Conservation (phyloP, 805 yeast species). For the Sugiyamaella marilandica region DNA sequence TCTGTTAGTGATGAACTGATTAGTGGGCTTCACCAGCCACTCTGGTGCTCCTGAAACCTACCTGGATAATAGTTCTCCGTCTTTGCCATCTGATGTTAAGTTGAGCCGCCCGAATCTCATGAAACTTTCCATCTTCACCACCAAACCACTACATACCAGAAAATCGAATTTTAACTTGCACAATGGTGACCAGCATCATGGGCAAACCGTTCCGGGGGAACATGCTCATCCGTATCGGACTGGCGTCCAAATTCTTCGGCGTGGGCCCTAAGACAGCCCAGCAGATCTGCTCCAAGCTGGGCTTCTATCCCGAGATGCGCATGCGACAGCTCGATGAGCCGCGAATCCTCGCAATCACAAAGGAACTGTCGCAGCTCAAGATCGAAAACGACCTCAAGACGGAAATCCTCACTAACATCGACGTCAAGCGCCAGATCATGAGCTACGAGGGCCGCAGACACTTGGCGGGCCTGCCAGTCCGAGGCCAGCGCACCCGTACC, state of each 20-base stretch:
- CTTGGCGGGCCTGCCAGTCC: slow-evolving; percentile 70
- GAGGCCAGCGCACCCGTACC: slow-evolving; percentile 88
- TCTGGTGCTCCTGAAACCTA: neutral
- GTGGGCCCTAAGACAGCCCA: slow-evolving; percentile 72
- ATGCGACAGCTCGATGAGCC: slow-evolving; percentile 89
- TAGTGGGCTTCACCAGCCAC: neutral
- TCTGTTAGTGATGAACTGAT: no score
- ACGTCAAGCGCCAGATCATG: slow-evolving; percentile 73
- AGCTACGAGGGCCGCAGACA: slow-evolving; percentile 88
- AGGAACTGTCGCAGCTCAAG: slow-evolving; percentile 76
- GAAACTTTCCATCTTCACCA: slow-evolving; percentile 16
- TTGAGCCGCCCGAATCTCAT: slow-evolving; percentile 72
- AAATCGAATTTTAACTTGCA: neutral
- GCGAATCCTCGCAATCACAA: slow-evolving; percentile 78
- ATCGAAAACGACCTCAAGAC: slow-evolving; percentile 75
- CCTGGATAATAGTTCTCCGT: neutral
- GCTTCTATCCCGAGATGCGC: slow-evolving; percentile 89
- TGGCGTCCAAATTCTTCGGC: slow-evolving; percentile 80
- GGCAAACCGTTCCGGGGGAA: slow-evolving; percentile 38
- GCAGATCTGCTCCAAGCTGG: slow-evolving; percentile 77
- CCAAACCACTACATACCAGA: neutral
- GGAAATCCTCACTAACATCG: slow-evolving; percentile 62
- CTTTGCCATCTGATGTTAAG: neutral
- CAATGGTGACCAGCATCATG: slow-evolving; percentile 34
- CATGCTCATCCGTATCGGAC: slow-evolving; percentile 45